phyloP scores from a whole-genome alignment of 129 eudicot genomes.

The carrot (Daucus carota) region DNA sequence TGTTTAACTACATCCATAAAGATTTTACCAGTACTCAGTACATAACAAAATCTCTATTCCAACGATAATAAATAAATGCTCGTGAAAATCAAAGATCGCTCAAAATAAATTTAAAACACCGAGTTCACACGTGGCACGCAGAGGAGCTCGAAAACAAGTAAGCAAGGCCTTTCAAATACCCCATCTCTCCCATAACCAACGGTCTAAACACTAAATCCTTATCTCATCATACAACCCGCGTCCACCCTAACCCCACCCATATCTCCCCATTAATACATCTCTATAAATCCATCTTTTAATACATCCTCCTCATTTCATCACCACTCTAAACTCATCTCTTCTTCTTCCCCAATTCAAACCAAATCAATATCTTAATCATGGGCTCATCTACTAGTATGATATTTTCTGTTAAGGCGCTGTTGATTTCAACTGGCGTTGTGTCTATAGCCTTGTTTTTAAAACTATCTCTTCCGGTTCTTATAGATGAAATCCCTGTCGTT shows the following conservation, averaged over 20 bases:
- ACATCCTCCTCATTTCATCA: background rate
- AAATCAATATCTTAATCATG: background rate
- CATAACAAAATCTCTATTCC: background rate
- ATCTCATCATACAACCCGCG: background rate
- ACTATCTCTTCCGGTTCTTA: conserved; percentile 28
- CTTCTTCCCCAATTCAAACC: background rate
- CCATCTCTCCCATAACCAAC: background rate
- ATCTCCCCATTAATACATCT: background rate
- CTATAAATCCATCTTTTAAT: background rate
- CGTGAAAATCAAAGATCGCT: background rate
- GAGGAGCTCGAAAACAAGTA: background rate
- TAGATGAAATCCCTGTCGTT: conserved; percentile 31
- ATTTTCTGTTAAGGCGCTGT: conserved; percentile 29
- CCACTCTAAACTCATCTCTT: conserved; percentile 1
- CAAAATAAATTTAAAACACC: too few relatives aligned
- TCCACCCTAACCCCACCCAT: background rate
- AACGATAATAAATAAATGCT: background rate
- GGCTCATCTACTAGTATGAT: conserved; percentile 22
- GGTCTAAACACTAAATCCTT: background rate
- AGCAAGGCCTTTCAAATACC: background rate
- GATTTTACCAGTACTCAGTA: too few relatives aligned
- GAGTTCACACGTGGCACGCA: background rate
- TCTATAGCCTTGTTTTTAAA: conserved; percentile 32
- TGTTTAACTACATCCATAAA: too few relatives aligned
- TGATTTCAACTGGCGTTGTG: conserved; percentile 46